phyloP scores from a whole-genome alignment of 2,329 filamentous ascomycete genomes.

The Aspergillus glaucus region DNA sequence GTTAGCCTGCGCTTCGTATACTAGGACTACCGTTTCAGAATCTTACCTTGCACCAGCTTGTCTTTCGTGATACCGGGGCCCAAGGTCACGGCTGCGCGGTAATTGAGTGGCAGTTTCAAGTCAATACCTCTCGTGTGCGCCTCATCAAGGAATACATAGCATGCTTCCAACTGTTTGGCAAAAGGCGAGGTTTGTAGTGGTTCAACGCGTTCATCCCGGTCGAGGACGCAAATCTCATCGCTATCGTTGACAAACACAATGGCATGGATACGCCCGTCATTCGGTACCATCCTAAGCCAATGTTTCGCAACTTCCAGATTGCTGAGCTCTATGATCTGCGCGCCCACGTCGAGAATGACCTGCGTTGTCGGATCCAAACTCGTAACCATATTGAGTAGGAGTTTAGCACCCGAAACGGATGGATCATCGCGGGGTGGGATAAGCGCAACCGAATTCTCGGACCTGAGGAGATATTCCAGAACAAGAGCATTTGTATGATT shows the following conservation, averaged over 20 bases:
- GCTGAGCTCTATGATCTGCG: conserved; percentile 59
- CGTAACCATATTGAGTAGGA: conserved; percentile 44
- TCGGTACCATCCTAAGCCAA: conserved; percentile 45
- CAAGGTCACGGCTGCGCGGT: conserved; percentile 62
- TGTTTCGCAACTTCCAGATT: conserved; percentile 49
- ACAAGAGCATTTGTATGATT: conserved; percentile 64
- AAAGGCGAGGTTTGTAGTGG: conserved; percentile 54
- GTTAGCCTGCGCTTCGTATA: conserved; percentile 16
- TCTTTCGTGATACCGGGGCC: conserved; percentile 63
- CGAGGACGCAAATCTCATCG: conserved; percentile 26
- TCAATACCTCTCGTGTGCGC: conserved; percentile 66
- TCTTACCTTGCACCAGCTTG: conserved; percentile 58
- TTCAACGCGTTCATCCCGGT: conserved; percentile 20
- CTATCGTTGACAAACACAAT: conserved; percentile 50
- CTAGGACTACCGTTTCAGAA: not conserved
- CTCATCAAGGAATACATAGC: conserved; percentile 64
- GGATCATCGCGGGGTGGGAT: conserved; percentile 11
- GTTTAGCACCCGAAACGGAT: conserved; percentile 16
- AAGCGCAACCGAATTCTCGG: conserved; percentile 40
- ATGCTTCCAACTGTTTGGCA: conserved; percentile 49
- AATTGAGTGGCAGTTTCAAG: conserved; percentile 52
- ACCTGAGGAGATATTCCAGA: conserved; percentile 51
- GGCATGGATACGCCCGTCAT: conserved; percentile 30
- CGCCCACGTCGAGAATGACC: conserved; percentile 66
- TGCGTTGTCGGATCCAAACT: conserved; percentile 36